Base-by-base conservation (phyloP, 768 basidiomycete species). In the Boletus coccyginus region DNA sequence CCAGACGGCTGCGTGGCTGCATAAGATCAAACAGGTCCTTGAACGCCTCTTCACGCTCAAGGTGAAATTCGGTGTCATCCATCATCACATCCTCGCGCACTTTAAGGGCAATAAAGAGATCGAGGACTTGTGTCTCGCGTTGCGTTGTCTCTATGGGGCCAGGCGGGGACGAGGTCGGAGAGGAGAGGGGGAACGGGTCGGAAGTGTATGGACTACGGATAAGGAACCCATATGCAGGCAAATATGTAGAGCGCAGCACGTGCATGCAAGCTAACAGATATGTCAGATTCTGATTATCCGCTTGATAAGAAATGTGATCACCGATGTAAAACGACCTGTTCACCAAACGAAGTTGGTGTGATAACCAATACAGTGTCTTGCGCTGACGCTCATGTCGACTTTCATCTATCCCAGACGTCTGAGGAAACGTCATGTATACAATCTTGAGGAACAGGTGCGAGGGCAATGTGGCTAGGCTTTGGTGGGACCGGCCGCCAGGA, bases 51-150 rank as follows among this genome's bases (percentile, higher is more conserved):
- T 87, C 85, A 13, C 86, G 77, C 63, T 87, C 86, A 46, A 90
- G 81, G 62, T 93, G 89, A 24, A 92, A 77, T 66, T 84, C 83
- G 3, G 81, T 78, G 46, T 90, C 87, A 70, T 92, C 90, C 40
- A 78, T 74, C 77, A 86, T 85, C 43, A 92, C 79, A 70, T 93
- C 92, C 66, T 92, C 87, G 21, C 82, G 83, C 50, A 89, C 86
- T 71, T 88, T 89, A 64, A 93, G 80, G 4, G 84, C 82, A 46
- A 94, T 87, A 77, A 89, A 92, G 55, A 79, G 78, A 74, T 94
- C 92, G 21, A 94, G 80, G 17, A 87, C 79, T 53, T 74, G 70
- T 0, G 90, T 90, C 67, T 93, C 91, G 58, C 90, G 83, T 64
- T 92, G 90, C 35, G 80, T 46, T 32, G 80, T 76, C 21, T 75